Evolutionary conservation across 208 protist species (phyloP).

Genomic region (Leishmania guyanensis): DNA sequence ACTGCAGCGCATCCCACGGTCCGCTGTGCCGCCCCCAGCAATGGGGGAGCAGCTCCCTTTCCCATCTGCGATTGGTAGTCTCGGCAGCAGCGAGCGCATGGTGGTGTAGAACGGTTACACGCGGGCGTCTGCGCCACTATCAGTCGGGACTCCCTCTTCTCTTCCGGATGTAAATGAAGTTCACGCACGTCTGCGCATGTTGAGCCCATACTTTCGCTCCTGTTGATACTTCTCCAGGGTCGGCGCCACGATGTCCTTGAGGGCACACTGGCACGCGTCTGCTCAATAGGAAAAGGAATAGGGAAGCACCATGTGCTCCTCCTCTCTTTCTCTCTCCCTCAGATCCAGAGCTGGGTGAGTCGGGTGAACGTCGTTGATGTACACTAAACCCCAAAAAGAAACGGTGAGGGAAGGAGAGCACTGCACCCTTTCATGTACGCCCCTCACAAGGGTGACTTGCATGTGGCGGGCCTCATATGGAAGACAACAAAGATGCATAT

Average conservation of each 20-base stretch:
- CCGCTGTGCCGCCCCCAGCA: neutral
- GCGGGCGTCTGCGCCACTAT: neutral
- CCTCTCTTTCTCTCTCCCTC: too few species aligned
- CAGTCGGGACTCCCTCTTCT: neutral
- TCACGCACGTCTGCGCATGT: neutral
- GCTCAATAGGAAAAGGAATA: neutral
- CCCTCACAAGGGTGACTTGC: neutral
- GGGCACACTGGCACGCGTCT: neutral
- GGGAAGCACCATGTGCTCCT: neutral
- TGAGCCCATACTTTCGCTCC: neutral
- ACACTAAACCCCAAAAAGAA: neutral
- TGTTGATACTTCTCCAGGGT: neutral
- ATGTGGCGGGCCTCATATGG: neutral
- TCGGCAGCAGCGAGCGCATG: neutral
- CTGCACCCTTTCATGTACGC: neutral
- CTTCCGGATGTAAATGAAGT: neutral
- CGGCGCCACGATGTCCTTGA: neutral
- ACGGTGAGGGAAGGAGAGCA: neutral
- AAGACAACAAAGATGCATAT: too few species aligned
- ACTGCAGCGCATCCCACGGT: slow-evolving; percentile 16
- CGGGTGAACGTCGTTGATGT: neutral
- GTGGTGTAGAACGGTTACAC: neutral
- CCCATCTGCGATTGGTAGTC: neutral
- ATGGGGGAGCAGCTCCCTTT: neutral
- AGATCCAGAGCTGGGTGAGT: neutral